Evolutionary conservation across 805 yeast species (phyloP), one percentile per base, ranked within the genome.

Genomic region (Phaffomyces thermotolerans): DNA sequence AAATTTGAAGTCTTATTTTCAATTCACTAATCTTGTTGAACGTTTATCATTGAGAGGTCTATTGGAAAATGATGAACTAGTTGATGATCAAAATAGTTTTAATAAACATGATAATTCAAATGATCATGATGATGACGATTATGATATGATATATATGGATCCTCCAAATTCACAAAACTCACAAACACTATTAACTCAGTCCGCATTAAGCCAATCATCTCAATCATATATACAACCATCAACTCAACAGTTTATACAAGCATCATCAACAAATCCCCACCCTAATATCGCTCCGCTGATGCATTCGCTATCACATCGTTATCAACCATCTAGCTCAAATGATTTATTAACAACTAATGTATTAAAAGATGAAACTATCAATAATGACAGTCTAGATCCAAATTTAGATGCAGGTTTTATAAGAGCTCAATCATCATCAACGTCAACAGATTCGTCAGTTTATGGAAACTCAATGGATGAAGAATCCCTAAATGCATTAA

Each of bases 11-110:
- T 81, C 79, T 33, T 72, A 72, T 39, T 67, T 91, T 46, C 95
- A 89, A 52, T 76, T 75, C 41, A 81, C 95, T 3, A 84, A 84
- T 61, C 65, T 89, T 38, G 79, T 89, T 8, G 82, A 85, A 13
- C 77, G 79, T 25, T 68, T 91, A 63, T 80, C 89, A 3, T 60
- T 76, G 27, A 60, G 81, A 47, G 57, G 67, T 4, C 58, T 65
- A 18, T 40, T 67, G 70, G 23, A 32, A 22, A 35, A 24, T 8
- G 36, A 34, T 13, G 39, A 39, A 4, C 4, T 27, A 27, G 10
- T 12, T n/a, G 40, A 40, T 8, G 36, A 22, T 17, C 22, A 20
- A 20, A 20, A 20, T 20, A 4, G 17, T 6, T 14, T 14, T 7
- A n/a, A 20, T 5, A 30, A 14, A 13, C 32, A 17, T 8, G 12